Base-by-base conservation (phyloP, 768 basidiomycete species). In the Mrakia hoshinonis region DNA sequence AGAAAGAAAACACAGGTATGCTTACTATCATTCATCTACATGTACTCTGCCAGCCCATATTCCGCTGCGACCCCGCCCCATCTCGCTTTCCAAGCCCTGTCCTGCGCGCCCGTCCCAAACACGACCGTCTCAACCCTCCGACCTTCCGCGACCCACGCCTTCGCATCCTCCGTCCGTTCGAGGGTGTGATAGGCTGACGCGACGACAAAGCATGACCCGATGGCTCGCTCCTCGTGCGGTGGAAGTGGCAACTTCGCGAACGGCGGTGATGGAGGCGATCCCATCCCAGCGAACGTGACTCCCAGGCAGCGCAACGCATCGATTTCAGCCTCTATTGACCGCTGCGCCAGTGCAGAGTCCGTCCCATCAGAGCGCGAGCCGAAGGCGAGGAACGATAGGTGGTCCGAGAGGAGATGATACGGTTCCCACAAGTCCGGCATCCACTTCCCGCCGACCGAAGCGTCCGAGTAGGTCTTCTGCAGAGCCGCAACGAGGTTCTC, bases 351-450 rank as follows among this genome's bases (percentile, higher is more conserved):
- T 3, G 31, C 34, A 6, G 15, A 18, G 31, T 39, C 36, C 58
- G 20, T 38, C 54, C 24, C 24, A 4, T 34, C 11, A n/a, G 31
- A 36, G 31, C 15, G 20, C 58, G 18, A 36, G 6, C 7, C 15
- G 58, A 61, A 61, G 3, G 58, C 58, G 58, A 61, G 58, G 34
- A 36, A 61, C 15, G 58, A 61, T 1, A 61, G 58, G 10, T 36
- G 34, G 20, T 61, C 58, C 58, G 58, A 61, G 3, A 61, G 58
- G 5, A 22, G 34, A n/a, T 61, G 58, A 22, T 38, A 38, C 31
- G 36, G 31, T 22, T 61, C 58, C 58, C 58, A 61, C 31, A 61
- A 4, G 1, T 61, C 58, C 9, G 58, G 58, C 20, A 0, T 39
- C 34, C 31, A 36, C 26, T 31, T 6, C 20, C 1, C 58, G 20